Conservation (phyloP, 495 filamentous ascomycete genomes). For the Saxophila tyrrhenica region DNA sequence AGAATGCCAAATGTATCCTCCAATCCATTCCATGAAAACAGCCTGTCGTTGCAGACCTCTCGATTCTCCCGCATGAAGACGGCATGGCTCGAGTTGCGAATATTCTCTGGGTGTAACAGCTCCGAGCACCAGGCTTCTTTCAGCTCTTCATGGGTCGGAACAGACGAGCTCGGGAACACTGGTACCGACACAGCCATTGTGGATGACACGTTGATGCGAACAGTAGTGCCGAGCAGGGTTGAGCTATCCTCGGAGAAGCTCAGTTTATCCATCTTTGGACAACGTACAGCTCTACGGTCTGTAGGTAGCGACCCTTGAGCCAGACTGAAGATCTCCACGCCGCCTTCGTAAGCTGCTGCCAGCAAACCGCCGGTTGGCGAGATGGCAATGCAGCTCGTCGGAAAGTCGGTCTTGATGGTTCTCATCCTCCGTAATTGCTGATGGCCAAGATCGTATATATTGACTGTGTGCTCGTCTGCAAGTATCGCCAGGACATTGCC, state of each 20-base stretch:
- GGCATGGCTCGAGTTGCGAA: slow-evolving; percentile 20
- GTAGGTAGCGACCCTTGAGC: slow-evolving; percentile 12
- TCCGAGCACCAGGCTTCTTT: slow-evolving; percentile 21
- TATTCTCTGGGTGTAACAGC: slow-evolving; percentile 19
- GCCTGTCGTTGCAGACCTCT: slow-evolving; percentile 12
- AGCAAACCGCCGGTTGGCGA: slow-evolving; percentile 17
- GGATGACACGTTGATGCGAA: slow-evolving; percentile 16
- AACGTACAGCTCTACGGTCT: slow-evolving; percentile 17
- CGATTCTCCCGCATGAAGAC: slow-evolving; percentile 17
- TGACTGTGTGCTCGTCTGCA: slow-evolving; percentile 19
- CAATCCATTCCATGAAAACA: slow-evolving; percentile 18
- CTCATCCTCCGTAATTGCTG: slow-evolving; percentile 12
- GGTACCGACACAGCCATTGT: slow-evolving; percentile 18
- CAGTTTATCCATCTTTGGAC: slow-evolving; percentile 14
- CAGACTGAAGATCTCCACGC: slow-evolving; percentile 19
- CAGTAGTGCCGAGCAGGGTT: slow-evolving; percentile 18
- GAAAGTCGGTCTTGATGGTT: slow-evolving; percentile 19
- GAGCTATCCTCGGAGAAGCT: slow-evolving; percentile 18
- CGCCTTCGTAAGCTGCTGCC: slow-evolving; percentile 19
- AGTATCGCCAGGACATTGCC: slow-evolving; percentile 15
- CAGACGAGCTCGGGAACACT: slow-evolving; percentile 12
- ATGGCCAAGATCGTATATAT: slow-evolving; percentile 17
- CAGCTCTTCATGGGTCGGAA: slow-evolving; percentile 17
- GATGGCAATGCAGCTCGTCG: slow-evolving; percentile 17
- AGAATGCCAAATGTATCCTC: slow-evolving; percentile 18